Base-by-base conservation (phyloP, 2,329 filamentous ascomycete genomes). In the Cladosporium phlei region DNA sequence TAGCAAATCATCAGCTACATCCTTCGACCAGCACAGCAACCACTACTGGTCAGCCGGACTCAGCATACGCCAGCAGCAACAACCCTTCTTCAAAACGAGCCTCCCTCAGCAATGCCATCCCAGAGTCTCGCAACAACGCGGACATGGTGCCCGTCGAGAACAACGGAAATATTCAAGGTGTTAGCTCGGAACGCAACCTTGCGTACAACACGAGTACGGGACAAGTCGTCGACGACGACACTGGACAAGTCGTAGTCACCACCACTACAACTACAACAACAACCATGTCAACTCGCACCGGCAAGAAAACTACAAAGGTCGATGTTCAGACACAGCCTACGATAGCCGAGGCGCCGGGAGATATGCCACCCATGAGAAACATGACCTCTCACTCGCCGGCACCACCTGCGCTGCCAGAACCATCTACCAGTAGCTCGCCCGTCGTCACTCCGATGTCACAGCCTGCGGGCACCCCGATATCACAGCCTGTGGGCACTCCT, bases 201-300 rank as follows among this genome's bases (percentile, higher is more conserved):
- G 54, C 55, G 2, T 20, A 60, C 24, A 60, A 63, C 39, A 53
- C 53, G 39, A 40, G 46, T 7, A 62, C 58, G 8, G 60, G 60
- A 25, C 55, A 61, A 27, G 56, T 62, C 6, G 30, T 56, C n/a
- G 60, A 63, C 21, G 53, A 61, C 16, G 56, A 59, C 21, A 61
- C 58, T 1, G 60, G 59, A 4, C 56, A 62, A 45, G 50, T 60
- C 3, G 57, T 63, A 12, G 55, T 55, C 5, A 60, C 56, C 3
- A 54, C 57, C 2, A 62, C 60, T 2, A 62, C 60, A 3, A 63
- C 59, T 8, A 63, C 60, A 3, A 63, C 60, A 5, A 63, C 60
- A 11, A 62, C 59, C 9, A 62, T 57, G 8, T 58, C 57, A 1
- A 60, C 55, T 5, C 52, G 45, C 14, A 35, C 24, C 38, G 50